Evolutionary conservation across 1,284 basidiomycete species (phyloP).

Genomic region (Kwoniella shivajii): DNA sequence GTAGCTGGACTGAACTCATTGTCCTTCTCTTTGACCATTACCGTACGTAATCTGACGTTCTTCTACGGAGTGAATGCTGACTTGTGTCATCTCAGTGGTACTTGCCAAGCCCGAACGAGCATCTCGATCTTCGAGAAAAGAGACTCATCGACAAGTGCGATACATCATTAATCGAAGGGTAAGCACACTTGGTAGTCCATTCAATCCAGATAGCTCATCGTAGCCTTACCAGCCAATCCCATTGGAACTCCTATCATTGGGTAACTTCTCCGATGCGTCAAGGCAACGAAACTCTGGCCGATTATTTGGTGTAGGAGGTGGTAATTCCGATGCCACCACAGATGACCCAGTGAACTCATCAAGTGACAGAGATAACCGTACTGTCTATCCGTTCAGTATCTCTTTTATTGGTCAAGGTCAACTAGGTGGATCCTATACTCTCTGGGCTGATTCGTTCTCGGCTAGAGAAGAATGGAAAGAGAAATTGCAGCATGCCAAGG

Average conservation of each 20-base stretch:
- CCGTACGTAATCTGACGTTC: slow-evolving; percentile 59
- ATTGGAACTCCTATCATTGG: slow-evolving; percentile 76
- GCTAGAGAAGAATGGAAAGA: slow-evolving; percentile 81
- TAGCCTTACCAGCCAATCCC: slow-evolving; percentile 86
- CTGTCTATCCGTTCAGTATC: slow-evolving; percentile 71
- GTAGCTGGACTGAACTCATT: slow-evolving; percentile 80
- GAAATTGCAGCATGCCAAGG: slow-evolving; percentile 84
- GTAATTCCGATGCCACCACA: slow-evolving; percentile 8
- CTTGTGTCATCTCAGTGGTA: slow-evolving; percentile 64
- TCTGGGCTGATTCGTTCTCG: slow-evolving; percentile 80
- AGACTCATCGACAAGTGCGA: slow-evolving; percentile 50
- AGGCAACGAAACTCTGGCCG: slow-evolving; percentile 38
- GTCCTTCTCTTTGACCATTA: slow-evolving; percentile 93
- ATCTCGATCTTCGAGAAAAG: slow-evolving; percentile 71
- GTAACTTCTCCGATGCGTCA: slow-evolving; percentile 67
- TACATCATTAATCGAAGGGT: slow-evolving; percentile 69
- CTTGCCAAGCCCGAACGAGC: slow-evolving; percentile 80
- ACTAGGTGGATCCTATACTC: slow-evolving; percentile 74
- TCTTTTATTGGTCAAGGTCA: slow-evolving; percentile 82
- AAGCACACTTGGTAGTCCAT: too few relatives aligned
- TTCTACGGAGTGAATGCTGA: background rate
- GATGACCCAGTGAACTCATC: slow-evolving; percentile 18
- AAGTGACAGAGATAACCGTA: slow-evolving; percentile 60
- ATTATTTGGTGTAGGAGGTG: slow-evolving; percentile 44
- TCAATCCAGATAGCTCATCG: too few relatives aligned